phyloP scores from a whole-genome alignment of 768 basidiomycete species.

The Piloderma croceum region DNA sequence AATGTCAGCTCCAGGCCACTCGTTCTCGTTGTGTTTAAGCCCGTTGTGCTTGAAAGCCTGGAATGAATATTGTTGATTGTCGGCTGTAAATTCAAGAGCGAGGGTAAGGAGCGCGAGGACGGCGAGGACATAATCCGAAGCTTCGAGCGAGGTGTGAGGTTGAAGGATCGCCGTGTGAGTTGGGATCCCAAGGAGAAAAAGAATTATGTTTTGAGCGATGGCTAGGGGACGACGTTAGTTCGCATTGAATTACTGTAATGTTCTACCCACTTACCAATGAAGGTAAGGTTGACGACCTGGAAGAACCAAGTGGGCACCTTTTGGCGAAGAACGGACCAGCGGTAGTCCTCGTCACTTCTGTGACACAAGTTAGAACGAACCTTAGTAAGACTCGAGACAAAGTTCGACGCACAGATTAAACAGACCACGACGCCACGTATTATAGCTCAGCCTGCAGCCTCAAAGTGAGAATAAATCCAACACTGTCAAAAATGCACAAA shows the following conservation, averaged over 20 bases:
- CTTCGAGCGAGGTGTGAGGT: conserved; percentile 45
- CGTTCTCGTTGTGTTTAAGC: conserved; percentile 36
- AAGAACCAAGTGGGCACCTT: conserved; percentile 51
- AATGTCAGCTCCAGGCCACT: conserved; percentile 66
- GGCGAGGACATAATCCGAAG: conserved; percentile 61
- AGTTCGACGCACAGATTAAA: conserved; percentile 55
- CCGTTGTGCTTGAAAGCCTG: conserved; percentile 68
- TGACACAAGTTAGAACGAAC: conserved; percentile 2
- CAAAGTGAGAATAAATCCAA: too few relatives aligned
- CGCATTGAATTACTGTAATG: too few relatives aligned
- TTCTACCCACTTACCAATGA: not conserved
- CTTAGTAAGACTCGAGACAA: not conserved
- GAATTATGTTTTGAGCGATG: conserved; percentile 71
- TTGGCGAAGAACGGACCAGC: conserved; percentile 75
- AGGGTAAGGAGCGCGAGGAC: conserved; percentile 53
- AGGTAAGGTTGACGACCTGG: conserved; percentile 52
- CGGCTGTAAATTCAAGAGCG: conserved; percentile 73
- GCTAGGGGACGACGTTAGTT: too few relatives aligned
- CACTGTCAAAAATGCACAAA: too few relatives aligned
- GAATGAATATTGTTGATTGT: conserved; percentile 88
- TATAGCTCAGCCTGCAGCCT: conserved; percentile 58
- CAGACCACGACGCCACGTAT: conserved; percentile 79
- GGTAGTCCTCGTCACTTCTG: conserved; percentile 86
- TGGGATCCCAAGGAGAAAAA: conserved; percentile 66
- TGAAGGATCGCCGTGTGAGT: conserved; percentile 51